Conservation (phyloP, 176 grass and related monocot species). For the Paspalum vaginatum region DNA sequence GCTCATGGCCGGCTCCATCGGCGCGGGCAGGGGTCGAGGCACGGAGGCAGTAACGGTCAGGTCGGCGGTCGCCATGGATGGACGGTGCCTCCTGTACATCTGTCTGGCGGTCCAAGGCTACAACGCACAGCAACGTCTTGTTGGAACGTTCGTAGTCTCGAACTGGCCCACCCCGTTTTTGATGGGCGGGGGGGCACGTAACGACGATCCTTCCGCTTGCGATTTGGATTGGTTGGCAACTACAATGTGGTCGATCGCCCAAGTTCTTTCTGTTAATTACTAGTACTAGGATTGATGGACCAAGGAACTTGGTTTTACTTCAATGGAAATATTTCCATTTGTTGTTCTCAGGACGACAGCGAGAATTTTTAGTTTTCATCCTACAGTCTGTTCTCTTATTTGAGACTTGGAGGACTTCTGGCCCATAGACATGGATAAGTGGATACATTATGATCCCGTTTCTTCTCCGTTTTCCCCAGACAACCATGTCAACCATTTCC, state of each 20-base stretch:
- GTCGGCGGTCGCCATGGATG: too few relatives aligned
- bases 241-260: not conserved
- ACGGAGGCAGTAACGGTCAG: too few relatives aligned
- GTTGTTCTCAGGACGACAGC: not conserved
- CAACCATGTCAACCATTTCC: too few relatives aligned
- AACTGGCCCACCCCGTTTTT: conserved; percentile 30
- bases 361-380: not conserved
- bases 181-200: too few relatives aligned
- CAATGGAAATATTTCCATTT: conserved; percentile 19
- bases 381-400: not conserved
- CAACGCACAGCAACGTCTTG: conserved; percentile 1
- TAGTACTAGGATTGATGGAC: conserved; percentile 26
- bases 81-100: too few relatives aligned
- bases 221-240: conserved; percentile 16
- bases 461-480: too few relatives aligned
- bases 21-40: not conserved
- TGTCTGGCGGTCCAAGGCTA: not conserved
- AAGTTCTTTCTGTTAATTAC: not conserved
- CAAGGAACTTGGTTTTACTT: conserved; percentile 46
- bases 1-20: not conserved
- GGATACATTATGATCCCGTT: too few relatives aligned
- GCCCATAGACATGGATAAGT: not conserved
- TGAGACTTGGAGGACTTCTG: not conserved
- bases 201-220: not conserved
- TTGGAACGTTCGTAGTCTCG: conserved; percentile 11